Base-by-base conservation (phyloP, 495 filamentous ascomycete genomes). In the Cudoniella acicularis region DNA sequence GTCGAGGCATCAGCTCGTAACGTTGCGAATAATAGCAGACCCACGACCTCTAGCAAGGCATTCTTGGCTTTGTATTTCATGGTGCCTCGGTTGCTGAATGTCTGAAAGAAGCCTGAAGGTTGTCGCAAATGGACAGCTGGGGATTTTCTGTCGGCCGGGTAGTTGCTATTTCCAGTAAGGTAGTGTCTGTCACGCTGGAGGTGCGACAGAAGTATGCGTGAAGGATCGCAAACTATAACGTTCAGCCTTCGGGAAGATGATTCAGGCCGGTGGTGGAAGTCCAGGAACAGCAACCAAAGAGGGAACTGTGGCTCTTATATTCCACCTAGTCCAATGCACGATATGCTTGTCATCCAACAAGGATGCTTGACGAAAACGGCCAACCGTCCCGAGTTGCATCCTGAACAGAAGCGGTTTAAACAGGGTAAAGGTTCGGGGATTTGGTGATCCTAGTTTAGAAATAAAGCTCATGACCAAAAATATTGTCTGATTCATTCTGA, bases 1-100 rank as follows among this genome's bases (percentile, higher is more conserved):
- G 30, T 17, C 4, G 52, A 23, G 36, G 52, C 52, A 45, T 46
- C 43, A 46, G 43, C 43, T 46, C 43, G 43, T 46, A 46, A 46
- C 17, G 43, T n/a, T n/a, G 43, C 43, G 11, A 46, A 46, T 21
- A 46, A n/a, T n/a, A 46, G 43, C 3, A 46, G 6, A 21, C n/a
- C n/a, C 11, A 6, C 43, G 18, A 46, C 6, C 4, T 21, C 18
- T 21, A 9, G 43, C n/a, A 46, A 46, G 11, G 43, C 43, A 9
- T 46, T 46, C 43, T 16, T 3, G n/a, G 43, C 43, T 46, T 16
- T 46, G 43, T 9, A 21, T 21, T 4, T 46, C 6, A 46, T 46
- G 8, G 43, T 21, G 43, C 18, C 30, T 46, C 43, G 11, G 18
- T 46, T 46, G n/a, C 8, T 46, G 4, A 8, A 21, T n/a, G 43